Evolutionary conservation across 305 asterid species (phyloP).

Genomic region (Striga hermonthica): DNA sequence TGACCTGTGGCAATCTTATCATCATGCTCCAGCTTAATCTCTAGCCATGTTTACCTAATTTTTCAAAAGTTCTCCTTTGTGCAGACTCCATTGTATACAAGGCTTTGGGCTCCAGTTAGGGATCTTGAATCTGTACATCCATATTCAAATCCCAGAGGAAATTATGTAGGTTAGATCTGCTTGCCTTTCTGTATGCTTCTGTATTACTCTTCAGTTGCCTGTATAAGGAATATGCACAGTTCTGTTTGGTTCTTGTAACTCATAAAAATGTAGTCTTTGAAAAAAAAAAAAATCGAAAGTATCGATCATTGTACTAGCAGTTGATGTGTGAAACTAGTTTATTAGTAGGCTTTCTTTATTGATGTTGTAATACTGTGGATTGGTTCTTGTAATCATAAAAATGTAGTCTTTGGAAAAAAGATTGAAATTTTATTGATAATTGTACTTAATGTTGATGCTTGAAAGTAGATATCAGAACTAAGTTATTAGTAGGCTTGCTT

Average conservation of each 20-base stretch:
- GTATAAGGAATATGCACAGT: too few relatives aligned
- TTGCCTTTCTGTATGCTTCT: constrained; percentile 26
- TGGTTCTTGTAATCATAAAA: neutral
- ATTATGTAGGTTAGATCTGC: constrained; percentile 76
- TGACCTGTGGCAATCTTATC: neutral
- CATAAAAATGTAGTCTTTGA: too few relatives aligned
- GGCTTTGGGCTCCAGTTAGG: constrained; percentile 89
- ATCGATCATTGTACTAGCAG: too few relatives aligned
- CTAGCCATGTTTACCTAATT: neutral
- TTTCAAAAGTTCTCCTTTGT: constrained; percentile 23
- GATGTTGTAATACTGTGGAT: constrained; percentile 5
- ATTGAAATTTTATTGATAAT: constrained; percentile 2
- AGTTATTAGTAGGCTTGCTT: too few relatives aligned
- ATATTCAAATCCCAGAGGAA: constrained; percentile 72
- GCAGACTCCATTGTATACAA: constrained; percentile 66
- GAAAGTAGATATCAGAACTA: too few relatives aligned
- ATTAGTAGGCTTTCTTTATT: neutral
- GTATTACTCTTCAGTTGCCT: neutral
- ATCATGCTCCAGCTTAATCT: too few relatives aligned
- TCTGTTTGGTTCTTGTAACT: too few relatives aligned
- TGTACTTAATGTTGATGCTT: too few relatives aligned
- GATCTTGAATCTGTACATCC: constrained; percentile 75
- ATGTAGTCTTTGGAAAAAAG: neutral
- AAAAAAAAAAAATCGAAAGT: too few relatives aligned
- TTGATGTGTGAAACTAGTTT: too few relatives aligned